Percentiles rank a stretch among this genome's conserved stretches.
phyloP scores from a whole-genome alignment of 2,329 filamentous ascomycete species.

The Mycogone perniciosa region DNA sequence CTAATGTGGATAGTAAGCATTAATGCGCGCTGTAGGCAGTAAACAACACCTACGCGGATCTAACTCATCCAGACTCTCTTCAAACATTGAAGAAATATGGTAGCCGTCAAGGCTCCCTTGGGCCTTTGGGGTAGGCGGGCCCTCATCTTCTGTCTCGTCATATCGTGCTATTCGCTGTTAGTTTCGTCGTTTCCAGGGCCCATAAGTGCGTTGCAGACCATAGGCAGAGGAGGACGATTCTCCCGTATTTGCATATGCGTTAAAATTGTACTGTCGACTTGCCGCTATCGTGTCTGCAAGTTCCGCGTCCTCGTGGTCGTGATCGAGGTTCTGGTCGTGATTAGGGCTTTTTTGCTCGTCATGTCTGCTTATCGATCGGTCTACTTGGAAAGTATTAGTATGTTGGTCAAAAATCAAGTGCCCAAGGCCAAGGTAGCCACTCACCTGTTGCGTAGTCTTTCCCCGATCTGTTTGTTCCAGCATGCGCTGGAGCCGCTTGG shows the following conservation, averaged over 20 bases:
- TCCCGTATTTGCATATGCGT: constrained; percentile 5
- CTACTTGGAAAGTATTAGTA: neutral
- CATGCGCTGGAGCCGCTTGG: neutral
- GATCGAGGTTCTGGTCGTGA: constrained; percentile 7
- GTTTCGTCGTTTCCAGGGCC: neutral
- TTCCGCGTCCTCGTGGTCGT: constrained; percentile 14
- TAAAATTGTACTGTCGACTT: constrained; percentile 17
- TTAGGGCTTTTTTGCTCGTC: neutral
- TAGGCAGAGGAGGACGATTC: constrained; percentile 17
- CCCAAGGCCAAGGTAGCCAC: neutral
- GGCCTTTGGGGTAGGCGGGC: constrained; percentile 18
- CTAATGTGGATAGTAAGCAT: constrained; percentile 20
- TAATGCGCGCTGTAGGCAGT: neutral
- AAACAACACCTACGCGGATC: constrained; percentile 30
- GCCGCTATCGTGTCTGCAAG: constrained; percentile 16
- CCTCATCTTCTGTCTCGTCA: constrained; percentile 23
- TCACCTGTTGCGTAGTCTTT: constrained; percentile 8
- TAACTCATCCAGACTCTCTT: constrained; percentile 20
- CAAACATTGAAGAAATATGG: constrained; percentile 5
- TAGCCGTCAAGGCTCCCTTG: constrained; percentile 10
- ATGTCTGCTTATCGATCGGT: constrained; percentile 1
- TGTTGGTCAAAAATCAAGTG: too few relatives aligned
- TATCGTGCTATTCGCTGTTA: constrained; percentile 12
- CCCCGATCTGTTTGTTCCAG: constrained; percentile 2
- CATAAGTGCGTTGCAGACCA: constrained; percentile 11